Base-by-base conservation (phyloP, 805 yeast species). In the Saccharomycopsis fermentans region DNA sequence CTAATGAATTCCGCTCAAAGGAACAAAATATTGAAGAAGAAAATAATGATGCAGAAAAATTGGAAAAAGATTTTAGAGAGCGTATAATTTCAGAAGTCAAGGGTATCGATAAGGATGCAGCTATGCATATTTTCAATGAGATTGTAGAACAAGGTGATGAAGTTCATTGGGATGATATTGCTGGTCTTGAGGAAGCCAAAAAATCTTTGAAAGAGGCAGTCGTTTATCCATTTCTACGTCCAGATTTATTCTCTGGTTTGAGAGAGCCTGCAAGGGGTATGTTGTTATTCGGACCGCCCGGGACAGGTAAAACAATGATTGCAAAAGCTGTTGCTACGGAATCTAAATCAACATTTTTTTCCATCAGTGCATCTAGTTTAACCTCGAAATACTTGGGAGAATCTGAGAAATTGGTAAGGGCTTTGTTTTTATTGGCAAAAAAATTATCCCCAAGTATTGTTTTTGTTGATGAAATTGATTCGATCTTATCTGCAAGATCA, bases 271-370 rank as follows among this genome's bases (percentile, higher is more conserved):
- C 96, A 0, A 75, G 97, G 65, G 99, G 99, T 2, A 91, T 92
- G 97, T 75, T 92, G 29, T 73, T 92, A 52, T 92, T 92, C 73
- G 99, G 99, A 0, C 99, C 99, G 0, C 98, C 99, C 0, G 99
- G 99, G 6, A 92, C 99, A 0, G 99, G 99, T 60, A 92, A 92
- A 66, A 92, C 99, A 0, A 92, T 94, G 99, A 77, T 92, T 63
- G 98, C 98, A 0, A 77, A 96, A 63, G 97, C 99, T 0, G 98
- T 94, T 5, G 98, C 98, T 1, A 90, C 97, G 0, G 98, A 94
- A 71, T 87, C 96, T 2, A 86, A 87, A 61, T 89, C 97, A 0
- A 92, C 98, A 0, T 92, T 92, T 69, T 92, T 92, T 69, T 83
- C 95, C 40, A 91, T 92, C 37, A 84, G 92, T 64, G 95, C 97